These are phyloP conservation scores for Clonostachys rhizophaga DNA, from an alignment of 2,329 filamentous ascomycete species.

Conservation along the genomic window DNA sequence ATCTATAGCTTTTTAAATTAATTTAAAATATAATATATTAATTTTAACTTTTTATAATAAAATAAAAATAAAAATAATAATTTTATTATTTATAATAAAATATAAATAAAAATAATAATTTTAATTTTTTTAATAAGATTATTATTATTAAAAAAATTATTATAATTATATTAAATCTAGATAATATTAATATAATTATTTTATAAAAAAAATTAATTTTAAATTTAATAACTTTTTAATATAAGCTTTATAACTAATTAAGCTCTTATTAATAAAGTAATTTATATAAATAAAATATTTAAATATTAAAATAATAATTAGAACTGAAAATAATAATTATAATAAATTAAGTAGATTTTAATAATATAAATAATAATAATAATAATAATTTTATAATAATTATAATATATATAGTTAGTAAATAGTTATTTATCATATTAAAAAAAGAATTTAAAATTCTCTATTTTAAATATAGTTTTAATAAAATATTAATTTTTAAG, in stretches of 20 bases:
- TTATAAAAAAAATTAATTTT: background rate
- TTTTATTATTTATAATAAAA: background rate
- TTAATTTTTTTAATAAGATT: background rate
- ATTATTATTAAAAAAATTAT: background rate
- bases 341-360: background rate
- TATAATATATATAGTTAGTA: background rate
- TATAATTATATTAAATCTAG: background rate
- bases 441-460: background rate
- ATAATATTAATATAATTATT: background rate
- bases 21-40: background rate
- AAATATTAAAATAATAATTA: background rate
- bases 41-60: too few relatives aligned
- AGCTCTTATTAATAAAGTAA: background rate
- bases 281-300: background rate
- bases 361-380: background rate
- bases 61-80: background rate
- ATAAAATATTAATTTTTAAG: background rate
- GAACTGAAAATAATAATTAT: background rate
- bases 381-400: background rate
- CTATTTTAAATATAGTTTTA: background rate
- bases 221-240: background rate
- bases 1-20: background rate
- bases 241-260: background rate
- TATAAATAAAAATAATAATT: background rate
- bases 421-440: background rate